A percentile compares a stretch with the other conserved stretches of the same genome.
Conservation (phyloP, 179 eudicot genomes). For the Beta lomatogona region DNA sequence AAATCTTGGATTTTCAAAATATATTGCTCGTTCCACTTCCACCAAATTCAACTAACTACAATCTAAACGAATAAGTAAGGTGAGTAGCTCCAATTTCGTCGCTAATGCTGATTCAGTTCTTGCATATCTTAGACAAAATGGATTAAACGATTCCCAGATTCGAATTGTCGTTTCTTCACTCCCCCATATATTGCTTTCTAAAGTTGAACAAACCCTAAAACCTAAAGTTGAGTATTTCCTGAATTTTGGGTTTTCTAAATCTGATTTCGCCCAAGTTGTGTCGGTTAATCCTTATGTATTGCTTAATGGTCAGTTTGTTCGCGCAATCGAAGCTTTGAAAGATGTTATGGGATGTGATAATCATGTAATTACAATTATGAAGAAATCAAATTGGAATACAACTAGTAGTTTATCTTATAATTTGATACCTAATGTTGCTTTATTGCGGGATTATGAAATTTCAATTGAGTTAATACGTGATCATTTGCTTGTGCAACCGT, state of each 20-base stretch:
- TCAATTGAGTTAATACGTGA: constrained; percentile 16
- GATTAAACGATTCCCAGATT: background rate
- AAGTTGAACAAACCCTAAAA: constrained; percentile 28
- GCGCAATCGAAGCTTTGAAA: constrained; percentile 2
- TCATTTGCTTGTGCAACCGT: background rate
- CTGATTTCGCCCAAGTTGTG: background rate
- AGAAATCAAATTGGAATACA: background rate
- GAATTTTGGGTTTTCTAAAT: constrained; percentile 15
- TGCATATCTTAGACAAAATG: background rate
- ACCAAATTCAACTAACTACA: background rate
- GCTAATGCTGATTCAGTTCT: background rate
- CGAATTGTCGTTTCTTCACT: background rate
- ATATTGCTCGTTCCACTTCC: background rate
- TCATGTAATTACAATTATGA: constrained; percentile 16
- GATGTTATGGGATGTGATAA: constrained; percentile 22
- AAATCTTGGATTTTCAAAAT: background rate
- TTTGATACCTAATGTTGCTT: background rate
- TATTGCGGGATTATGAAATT: constrained; percentile 15
- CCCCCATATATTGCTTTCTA: constrained; percentile 1
- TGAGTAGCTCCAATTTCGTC: background rate
- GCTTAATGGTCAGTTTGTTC: background rate
- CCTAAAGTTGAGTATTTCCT: constrained; percentile 23
- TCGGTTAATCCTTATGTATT: constrained; percentile 6
- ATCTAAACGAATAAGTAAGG: background rate
- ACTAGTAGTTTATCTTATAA: no score